These are phyloP conservation scores for Sporodiniella umbellata DNA, from an alignment of 371 early-diverging fungal genomes.

Conservation along the genomic window DNA sequence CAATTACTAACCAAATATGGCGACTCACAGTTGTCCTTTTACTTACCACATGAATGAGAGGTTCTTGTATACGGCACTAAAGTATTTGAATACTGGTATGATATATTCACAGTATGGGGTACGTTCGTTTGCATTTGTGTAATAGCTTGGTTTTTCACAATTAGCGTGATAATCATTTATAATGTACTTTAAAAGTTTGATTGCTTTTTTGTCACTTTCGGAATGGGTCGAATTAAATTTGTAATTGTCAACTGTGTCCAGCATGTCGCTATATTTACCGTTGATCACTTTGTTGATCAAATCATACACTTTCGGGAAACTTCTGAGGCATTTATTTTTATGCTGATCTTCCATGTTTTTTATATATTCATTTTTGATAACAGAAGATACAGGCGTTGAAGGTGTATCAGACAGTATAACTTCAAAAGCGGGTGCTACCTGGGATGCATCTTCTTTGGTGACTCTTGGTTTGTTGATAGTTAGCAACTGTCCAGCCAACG, in stretches of 20 bases:
- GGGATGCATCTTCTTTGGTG: conserved; percentile 3
- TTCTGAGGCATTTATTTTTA: not conserved
- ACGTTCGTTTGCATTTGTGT: conserved; percentile 9
- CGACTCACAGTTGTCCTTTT: too few species aligned
- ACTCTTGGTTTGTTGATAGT: conserved; percentile 3
- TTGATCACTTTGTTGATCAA: not conserved
- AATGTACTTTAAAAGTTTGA: conserved; percentile 5
- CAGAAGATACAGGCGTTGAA: not conserved
- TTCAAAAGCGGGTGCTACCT: conserved; percentile 3
- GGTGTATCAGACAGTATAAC: conserved; percentile 1
- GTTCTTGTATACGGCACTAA: conserved; percentile 15
- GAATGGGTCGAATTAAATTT: conserved; percentile 2
- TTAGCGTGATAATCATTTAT: conserved; percentile 17
- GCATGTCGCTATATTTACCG: not conserved
- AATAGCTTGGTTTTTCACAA: conserved; percentile 10
- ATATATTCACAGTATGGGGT: conserved; percentile 18
- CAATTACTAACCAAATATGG: too few species aligned
- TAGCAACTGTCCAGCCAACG: not conserved
- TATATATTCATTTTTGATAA: not conserved
- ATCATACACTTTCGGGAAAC: conserved; percentile 1
- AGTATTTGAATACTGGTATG: conserved; percentile 25
- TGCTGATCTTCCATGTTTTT: conserved; percentile 2
- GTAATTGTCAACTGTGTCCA: not conserved
- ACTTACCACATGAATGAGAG: conserved; percentile 23
- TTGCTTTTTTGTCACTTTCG: conserved; percentile 1